Conservation (phyloP, 2,329 filamentous ascomycete genomes). For the Penicillium corylophilum region DNA sequence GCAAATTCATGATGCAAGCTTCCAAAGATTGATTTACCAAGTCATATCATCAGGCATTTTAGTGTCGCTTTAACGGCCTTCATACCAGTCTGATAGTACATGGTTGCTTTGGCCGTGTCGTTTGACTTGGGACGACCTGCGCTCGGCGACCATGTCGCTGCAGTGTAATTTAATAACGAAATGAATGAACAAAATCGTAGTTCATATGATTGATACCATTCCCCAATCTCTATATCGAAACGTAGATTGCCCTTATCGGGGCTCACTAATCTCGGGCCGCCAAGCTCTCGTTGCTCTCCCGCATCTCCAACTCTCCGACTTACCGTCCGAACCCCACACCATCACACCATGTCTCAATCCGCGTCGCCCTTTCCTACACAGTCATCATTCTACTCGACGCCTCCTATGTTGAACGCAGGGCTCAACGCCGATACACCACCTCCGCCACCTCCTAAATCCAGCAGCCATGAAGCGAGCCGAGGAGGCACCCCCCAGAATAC, state of each 20-base stretch:
- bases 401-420: conserved; percentile 22
- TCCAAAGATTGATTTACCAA: background rate
- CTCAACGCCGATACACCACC: conserved; percentile 60
- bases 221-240: background rate
- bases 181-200: background rate
- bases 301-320: conserved; percentile 13
- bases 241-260: background rate
- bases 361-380: conserved; percentile 25
- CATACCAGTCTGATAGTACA: background rate
- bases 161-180: background rate
- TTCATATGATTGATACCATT: background rate
- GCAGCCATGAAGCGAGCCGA: conserved; percentile 66
- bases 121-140: background rate
- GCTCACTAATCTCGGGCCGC: conserved; percentile 1
- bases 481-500: conserved; percentile 61
- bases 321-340: conserved; percentile 8
- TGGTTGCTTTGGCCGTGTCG: background rate
- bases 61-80: background rate
- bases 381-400: conserved; percentile 24
- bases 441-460: conserved; percentile 69
- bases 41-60: background rate
- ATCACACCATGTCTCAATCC: conserved; percentile 26
- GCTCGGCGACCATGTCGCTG: background rate
- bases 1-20: background rate
- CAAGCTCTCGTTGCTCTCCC: conserved; percentile 15